Percentiles rank a stretch among this genome's conserved stretches.
Evolutionary conservation across 257 asterid species (phyloP).

Genomic region (Nicotiana sylvestris): DNA sequence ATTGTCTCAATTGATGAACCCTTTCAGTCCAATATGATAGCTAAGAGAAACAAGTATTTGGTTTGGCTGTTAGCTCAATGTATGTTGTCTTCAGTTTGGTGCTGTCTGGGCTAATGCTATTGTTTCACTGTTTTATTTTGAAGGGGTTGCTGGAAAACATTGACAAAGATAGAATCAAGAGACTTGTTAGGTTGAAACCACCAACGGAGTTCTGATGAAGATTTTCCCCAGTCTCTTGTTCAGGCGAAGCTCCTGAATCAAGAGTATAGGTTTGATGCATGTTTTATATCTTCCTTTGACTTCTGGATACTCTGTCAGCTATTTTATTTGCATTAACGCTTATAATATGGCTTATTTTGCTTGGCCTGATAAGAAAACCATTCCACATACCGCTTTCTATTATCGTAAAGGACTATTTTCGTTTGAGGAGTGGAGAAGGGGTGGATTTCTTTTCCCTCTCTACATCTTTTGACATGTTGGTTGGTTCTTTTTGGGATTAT

Average conservation of each 20-base stretch:
- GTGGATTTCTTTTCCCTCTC: not conserved
- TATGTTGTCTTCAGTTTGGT: not conserved
- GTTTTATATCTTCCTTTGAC: not conserved
- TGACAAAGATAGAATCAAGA: conserved; percentile 45
- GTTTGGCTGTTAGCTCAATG: not conserved
- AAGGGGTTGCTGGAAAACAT: conserved; percentile 51
- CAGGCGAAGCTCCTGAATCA: not conserved
- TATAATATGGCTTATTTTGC: not conserved
- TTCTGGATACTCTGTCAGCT: not conserved
- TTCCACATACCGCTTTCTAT: not conserved
- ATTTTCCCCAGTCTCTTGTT: not conserved
- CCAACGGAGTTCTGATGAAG: conserved; percentile 42
- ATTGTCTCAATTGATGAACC: not conserved
- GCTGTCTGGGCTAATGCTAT: not conserved
- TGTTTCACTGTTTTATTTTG: conserved; percentile 2
- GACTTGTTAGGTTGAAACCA: conserved; percentile 43
- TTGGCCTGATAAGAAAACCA: not conserved
- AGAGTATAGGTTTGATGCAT: not conserved
- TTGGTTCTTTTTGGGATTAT: not conserved
- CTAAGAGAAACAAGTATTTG: too few species aligned
- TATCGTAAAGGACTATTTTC: not conserved
- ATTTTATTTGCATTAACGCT: not conserved
- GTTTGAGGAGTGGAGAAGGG: not conserved
- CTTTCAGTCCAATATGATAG: not conserved
- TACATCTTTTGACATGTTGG: not conserved